Evolutionary conservation across 495 filamentous ascomycete genomes (phyloP).

Genomic region (Trichoderma orchidacearum): DNA sequence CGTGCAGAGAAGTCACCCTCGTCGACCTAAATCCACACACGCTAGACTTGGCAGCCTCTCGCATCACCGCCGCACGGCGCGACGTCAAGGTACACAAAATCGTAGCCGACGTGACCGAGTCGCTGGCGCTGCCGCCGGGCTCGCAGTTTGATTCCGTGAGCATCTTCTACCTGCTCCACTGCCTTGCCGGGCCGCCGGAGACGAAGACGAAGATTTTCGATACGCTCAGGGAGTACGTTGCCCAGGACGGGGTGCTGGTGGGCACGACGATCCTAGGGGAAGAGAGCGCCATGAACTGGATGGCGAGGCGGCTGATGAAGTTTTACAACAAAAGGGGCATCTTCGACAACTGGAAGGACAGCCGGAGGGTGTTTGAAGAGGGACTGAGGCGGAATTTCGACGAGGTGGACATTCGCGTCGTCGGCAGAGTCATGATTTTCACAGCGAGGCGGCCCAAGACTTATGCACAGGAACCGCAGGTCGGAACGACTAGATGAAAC

Average conservation of each 20-base stretch:
- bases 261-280: constrained; percentile 21
- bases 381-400: constrained; percentile 15
- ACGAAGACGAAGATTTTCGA: constrained; percentile 10
- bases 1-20: constrained; percentile 10
- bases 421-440: constrained; percentile 7
- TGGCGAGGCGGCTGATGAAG: constrained; percentile 16
- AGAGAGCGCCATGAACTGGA: constrained; percentile 19
- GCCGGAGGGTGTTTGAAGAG: constrained; percentile 17
- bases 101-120: constrained; percentile 9
- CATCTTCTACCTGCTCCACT: constrained; percentile 27
- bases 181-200: constrained; percentile 13
- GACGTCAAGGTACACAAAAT: constrained; percentile 5
- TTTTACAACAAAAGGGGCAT: constrained; percentile 14
- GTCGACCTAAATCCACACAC: constrained; percentile 16
- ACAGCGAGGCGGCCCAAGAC: neutral
- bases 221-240: constrained; percentile 11
- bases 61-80: constrained; percentile 4
- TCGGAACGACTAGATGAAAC: neutral
- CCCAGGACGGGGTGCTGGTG: constrained; percentile 17
- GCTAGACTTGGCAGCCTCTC: constrained; percentile 6
- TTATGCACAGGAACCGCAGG: no score
- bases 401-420: constrained; percentile 14
- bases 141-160: constrained; percentile 20
- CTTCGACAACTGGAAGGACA: constrained; percentile 14
- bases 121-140: constrained; percentile 5